These are phyloP conservation scores for Astragalus glycyphyllos DNA, from an alignment of 306 rosid genomes.

Conservation along the genomic window DNA sequence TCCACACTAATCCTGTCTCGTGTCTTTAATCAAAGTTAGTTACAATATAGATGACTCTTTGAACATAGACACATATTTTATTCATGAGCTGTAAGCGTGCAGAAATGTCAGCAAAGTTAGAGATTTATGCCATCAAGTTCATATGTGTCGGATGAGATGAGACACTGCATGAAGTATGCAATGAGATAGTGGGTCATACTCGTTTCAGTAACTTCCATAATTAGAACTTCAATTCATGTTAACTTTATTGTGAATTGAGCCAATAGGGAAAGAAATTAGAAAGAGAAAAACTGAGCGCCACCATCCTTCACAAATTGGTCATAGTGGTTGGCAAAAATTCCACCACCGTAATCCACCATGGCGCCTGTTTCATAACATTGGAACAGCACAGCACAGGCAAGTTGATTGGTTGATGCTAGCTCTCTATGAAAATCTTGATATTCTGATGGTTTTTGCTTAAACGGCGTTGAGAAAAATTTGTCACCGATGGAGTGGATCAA, in stretches of 20 bases:
- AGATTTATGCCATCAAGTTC: constrained; percentile 11
- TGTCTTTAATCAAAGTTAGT: constrained; percentile 12
- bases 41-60: constrained; percentile 25
- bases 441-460: neutral
- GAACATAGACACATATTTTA: neutral
- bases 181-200: constrained; percentile 7
- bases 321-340: too few species aligned
- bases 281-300: neutral
- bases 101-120: constrained; percentile 8
- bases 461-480: neutral
- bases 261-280: neutral
- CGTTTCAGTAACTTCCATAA: constrained; percentile 6
- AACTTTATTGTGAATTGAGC: constrained; percentile 3
- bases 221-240: neutral
- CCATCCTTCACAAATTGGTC: too few species aligned
- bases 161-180: neutral
- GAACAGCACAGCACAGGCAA: neutral
- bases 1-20: neutral
- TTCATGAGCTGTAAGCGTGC: neutral
- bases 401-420: neutral
- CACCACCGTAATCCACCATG: too few species aligned
- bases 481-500: neutral
- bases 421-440: neutral
- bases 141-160: constrained; percentile 18
- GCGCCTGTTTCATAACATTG: too few species aligned